Conservation (phyloP, 2,329 filamentous ascomycete species). For the Zasmidium angulare region DNA sequence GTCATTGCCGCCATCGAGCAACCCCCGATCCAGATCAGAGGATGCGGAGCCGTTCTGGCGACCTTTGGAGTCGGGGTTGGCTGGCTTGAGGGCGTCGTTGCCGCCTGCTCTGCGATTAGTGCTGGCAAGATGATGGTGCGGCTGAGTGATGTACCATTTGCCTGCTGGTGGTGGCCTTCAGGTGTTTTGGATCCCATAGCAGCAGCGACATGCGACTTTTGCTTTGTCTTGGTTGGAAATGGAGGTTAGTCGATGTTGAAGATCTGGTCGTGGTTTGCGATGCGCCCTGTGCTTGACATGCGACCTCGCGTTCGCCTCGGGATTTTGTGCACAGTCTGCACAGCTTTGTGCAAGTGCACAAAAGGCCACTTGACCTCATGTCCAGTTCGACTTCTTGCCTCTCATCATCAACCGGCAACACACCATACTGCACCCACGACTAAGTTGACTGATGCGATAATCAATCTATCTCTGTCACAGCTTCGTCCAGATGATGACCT, state of each 20-base stretch:
- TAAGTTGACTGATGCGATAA: no score
- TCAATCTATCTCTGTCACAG: no score
- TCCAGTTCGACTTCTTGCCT: no score
- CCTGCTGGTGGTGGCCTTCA: slow-evolving; percentile 1
- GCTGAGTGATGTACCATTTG: not conserved
- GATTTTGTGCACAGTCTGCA: not conserved
- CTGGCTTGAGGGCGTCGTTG: not conserved
- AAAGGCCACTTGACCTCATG: no score
- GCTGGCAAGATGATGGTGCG: no score
- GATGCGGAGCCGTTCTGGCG: not conserved
- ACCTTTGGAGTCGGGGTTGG: not conserved
- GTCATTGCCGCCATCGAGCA: not conserved
- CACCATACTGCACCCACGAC: no score
- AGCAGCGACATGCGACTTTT: slow-evolving; percentile 33
- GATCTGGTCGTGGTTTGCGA: not conserved
- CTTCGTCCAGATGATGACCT: no score
- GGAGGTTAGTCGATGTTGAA: not conserved
- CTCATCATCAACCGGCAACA: no score
- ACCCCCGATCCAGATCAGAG: not conserved
- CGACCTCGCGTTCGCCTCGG: not conserved
- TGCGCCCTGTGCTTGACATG: not conserved
- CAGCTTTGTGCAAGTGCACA: not conserved
- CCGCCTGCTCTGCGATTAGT: not conserved
- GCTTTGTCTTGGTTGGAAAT: no score
- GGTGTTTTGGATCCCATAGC: not conserved